Evolutionary conservation across 2,329 filamentous ascomycete genomes (phyloP), one percentile per base, ranked within the genome.

Genomic region (Magnaporthiopsis rhizophila): DNA sequence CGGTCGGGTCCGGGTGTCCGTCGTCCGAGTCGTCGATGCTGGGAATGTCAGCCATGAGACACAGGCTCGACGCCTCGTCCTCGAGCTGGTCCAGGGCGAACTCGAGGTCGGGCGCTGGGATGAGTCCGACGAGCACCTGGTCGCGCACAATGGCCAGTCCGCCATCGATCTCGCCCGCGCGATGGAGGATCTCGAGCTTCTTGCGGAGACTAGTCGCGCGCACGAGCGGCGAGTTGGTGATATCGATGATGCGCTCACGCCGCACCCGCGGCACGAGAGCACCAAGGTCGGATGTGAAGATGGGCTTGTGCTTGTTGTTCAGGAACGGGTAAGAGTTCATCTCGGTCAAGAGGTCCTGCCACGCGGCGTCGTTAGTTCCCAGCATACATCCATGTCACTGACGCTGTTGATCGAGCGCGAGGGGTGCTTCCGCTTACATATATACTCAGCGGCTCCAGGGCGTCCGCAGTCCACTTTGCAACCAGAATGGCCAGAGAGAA

Each of bases 291-390:
- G 90, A 89, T 0, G 93, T 96, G 74, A 97, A 97, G 24, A 96
- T 82, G 1, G 94, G 93, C 69, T 96, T 92, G 67, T 93, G 86
- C 75, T 97, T 98, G 77, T 96, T 96, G 76, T 97, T 92, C n/a
- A 99, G 84, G 78, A 96, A 97, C 0, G 95, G 95, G 69, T 98
- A 99, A 3, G 91, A 90, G 75, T 99, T 98, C 89, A 99, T 94
- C 73, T 95, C 92, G 0, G 93, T 98, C 24, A 98, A 81, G 13
- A 98, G 84, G 73, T 98, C 95, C 86, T 90, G 70, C 8, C 38
- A 36, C 13, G 7, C 61, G 4, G 30, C 50, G 26, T 3, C 3
- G 61, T 62, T 18, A 34, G 45, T 56, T 32, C n/a, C 34, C 34
- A 9, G 18, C 63, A 74, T 0, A 3, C 24, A 69, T 64, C 63